A percentile compares a stretch with the other conserved stretches of the same genome.
Evolutionary conservation across 2,329 filamentous ascomycete genomes (phyloP).

Genomic region (Ceratocystis alfenasii): DNA sequence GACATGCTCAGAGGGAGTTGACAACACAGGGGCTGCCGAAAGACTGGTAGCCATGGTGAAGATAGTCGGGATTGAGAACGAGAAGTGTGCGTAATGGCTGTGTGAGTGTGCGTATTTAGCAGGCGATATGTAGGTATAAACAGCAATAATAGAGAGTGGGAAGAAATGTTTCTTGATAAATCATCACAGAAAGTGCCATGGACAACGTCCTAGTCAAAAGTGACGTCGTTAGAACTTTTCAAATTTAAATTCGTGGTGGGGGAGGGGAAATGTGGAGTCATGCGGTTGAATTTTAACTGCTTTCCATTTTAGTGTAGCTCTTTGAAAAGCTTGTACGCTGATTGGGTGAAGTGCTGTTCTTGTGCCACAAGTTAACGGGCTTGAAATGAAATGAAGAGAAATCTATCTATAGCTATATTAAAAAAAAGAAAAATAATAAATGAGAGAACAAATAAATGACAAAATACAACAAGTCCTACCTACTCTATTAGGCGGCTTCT

Average conservation of each 20-base stretch:
- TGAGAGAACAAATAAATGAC: neutral
- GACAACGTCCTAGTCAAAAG: neutral
- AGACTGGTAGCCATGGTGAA: slow-evolving; percentile 37
- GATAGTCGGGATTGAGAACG: neutral
- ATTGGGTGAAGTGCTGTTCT: neutral
- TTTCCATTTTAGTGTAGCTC: neutral
- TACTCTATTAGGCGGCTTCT: neutral
- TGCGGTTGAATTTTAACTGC: slow-evolving; percentile 4
- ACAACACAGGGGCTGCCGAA: slow-evolving; percentile 46
- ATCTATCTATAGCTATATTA: slow-evolving; percentile 1
- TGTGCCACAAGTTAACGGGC: neutral
- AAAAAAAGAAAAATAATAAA: neutral
- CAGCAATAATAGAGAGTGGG: too few relatives aligned
- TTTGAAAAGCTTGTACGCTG: slow-evolving; percentile 1
- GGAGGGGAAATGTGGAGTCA: slow-evolving; percentile 11
- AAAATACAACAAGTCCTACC: neutral
- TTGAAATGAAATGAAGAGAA: neutral
- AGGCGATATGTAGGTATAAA: too few relatives aligned
- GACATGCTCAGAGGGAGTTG: slow-evolving; percentile 49
- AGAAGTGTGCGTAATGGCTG: neutral
- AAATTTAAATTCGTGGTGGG: neutral
- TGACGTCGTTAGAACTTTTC: slow-evolving; percentile 16
- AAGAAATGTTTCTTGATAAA: too few relatives aligned
- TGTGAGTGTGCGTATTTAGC: neutral
- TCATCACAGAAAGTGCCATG: too few relatives aligned